Conservation (phyloP, 208 protist species). For the Wallacemonas rigidus region DNA sequence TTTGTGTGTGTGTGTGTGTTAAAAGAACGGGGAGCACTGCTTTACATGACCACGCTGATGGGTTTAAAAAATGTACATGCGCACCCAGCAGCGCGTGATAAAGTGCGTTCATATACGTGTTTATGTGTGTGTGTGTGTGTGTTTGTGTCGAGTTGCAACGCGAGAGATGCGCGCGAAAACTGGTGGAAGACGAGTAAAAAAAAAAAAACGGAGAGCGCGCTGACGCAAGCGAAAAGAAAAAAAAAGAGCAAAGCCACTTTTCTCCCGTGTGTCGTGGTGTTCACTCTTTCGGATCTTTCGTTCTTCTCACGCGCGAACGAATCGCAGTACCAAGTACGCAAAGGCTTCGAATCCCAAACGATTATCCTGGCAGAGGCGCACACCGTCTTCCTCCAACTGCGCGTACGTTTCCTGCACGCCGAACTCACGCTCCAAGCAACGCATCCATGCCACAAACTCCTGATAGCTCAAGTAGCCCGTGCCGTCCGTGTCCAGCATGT, state of each 20-base stretch:
- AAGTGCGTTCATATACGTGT: too few species aligned
- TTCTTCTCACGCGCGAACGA: constrained; percentile 38
- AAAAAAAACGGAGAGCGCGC: constrained; percentile 8
- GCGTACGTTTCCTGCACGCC: constrained; percentile 49
- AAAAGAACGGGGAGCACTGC: too few species aligned
- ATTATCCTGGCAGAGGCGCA: constrained; percentile 49
- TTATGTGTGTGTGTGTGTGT: too few species aligned
- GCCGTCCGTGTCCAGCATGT: constrained; percentile 42
- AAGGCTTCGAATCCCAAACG: constrained; percentile 74
- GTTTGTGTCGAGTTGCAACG: too few species aligned
- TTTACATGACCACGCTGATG: background rate
- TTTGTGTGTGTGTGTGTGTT: too few species aligned
- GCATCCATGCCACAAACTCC: constrained; percentile 47
- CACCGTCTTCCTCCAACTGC: constrained; percentile 43
- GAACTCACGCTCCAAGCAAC: constrained; percentile 62
- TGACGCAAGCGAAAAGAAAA: background rate
- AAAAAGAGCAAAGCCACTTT: background rate
- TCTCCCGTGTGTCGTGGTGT: too few species aligned
- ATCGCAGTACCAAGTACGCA: constrained; percentile 75
- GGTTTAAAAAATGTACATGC: constrained; percentile 6
- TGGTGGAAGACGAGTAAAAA: constrained; percentile 1
- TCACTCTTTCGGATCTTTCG: background rate
- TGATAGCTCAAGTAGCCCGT: constrained; percentile 40
- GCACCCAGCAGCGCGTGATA: too few species aligned
- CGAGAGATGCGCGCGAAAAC: background rate